Percentiles rank a stretch among this genome's conserved stretches.
Conservation (phyloP, 257 asterid species). For the Datura wrightii region DNA sequence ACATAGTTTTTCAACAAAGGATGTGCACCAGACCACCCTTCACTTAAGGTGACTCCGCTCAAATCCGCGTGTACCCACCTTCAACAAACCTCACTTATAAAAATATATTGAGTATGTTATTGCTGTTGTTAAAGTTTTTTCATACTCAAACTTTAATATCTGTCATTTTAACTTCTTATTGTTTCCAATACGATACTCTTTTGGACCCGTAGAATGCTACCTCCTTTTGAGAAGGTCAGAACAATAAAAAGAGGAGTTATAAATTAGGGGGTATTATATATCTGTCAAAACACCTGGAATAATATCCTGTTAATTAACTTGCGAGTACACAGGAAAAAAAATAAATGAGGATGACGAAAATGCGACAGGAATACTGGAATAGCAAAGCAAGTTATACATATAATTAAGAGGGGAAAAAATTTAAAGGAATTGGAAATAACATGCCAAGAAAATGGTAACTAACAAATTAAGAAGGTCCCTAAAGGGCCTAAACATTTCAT, state of each 20-base stretch:
- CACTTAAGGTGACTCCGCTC: too few species aligned
- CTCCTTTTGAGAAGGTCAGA: neutral
- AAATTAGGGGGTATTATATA: neutral
- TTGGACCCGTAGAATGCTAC: neutral
- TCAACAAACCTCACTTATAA: too few species aligned
- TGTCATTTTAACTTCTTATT: neutral
- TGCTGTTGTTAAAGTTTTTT: neutral
- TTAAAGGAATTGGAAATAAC: conserved; percentile 5
- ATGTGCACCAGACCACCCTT: too few species aligned
- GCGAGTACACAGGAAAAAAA: neutral
- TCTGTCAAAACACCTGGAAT: neutral
- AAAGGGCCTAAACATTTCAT: neutral
- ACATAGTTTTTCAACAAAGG: too few species aligned
- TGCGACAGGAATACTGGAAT: neutral
- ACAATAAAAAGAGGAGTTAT: neutral
- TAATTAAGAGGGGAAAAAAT: neutral
- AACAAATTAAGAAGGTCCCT: neutral
- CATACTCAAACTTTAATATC: neutral
- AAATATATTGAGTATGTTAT: too few species aligned
- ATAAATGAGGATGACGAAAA: neutral
- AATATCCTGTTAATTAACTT: neutral
- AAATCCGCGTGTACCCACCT: too few species aligned
- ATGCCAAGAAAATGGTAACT: neutral
- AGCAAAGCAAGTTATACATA: neutral
- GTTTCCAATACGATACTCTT: neutral